A percentile compares a stretch with the other conserved stretches of the same genome.
Evolutionary conservation across 352 stramenopile species (phyloP).

Genomic region (Peronospora belbahrii): DNA sequence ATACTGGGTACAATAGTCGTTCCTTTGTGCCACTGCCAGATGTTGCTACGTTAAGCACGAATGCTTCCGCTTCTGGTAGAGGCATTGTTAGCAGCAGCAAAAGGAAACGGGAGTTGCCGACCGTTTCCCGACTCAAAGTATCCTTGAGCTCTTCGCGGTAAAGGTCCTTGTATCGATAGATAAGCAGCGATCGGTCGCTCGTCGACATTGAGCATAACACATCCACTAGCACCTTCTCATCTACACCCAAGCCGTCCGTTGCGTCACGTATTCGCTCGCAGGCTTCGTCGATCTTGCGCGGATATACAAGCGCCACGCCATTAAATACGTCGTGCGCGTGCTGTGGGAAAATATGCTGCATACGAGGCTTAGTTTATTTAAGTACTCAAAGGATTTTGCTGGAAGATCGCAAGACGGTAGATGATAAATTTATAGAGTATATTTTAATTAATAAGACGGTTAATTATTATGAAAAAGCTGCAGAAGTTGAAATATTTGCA

Average conservation of each 20-base stretch:
- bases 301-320: conserved; percentile 27
- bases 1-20: conserved; percentile 61
- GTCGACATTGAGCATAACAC: conserved; percentile 38
- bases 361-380: conserved; percentile 3
- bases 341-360: conserved; percentile 35
- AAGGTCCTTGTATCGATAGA: conserved; percentile 61
- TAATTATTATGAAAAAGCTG: too few relatives aligned
- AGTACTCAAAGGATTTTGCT: too few relatives aligned
- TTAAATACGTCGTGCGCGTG: conserved; percentile 34
- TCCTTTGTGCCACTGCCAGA: conserved; percentile 48
- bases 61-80: conserved; percentile 57
- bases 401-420: neutral
- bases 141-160: conserved; percentile 51
- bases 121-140: conserved; percentile 55
- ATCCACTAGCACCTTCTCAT: conserved; percentile 54
- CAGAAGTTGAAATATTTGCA: neutral
- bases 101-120: conserved; percentile 62
- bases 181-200: conserved; percentile 48
- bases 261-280: conserved; percentile 51
- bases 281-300: conserved; percentile 41
- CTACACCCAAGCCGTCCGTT: conserved; percentile 60
- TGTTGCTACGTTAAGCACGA: conserved; percentile 51
- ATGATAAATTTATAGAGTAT: neutral
- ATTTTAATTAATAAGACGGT: neutral
- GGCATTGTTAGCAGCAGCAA: conserved; percentile 53